Percentiles rank a stretch among this genome's conserved stretches.
These are phyloP conservation scores for Fusarium musae DNA, from an alignment of 2,329 filamentous ascomycete genomes.

Conservation along the genomic window DNA sequence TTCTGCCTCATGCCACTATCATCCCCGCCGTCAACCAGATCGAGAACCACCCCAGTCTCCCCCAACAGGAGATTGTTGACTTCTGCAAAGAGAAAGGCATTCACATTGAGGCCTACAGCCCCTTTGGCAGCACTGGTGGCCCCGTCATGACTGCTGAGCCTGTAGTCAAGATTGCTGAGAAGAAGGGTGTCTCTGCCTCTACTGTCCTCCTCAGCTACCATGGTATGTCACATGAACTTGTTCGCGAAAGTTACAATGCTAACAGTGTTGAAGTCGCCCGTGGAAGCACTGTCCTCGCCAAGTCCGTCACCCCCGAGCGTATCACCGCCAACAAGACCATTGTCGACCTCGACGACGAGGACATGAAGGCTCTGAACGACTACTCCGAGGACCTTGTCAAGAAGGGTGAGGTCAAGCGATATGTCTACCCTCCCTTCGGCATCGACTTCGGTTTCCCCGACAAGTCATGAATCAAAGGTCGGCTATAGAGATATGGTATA, in stretches of 20 bases:
- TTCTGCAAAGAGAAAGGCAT: slow-evolving; percentile 76
- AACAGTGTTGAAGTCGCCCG: slow-evolving; percentile 65
- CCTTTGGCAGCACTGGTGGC: slow-evolving; percentile 71
- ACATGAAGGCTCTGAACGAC: slow-evolving; percentile 67
- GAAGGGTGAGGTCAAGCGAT: slow-evolving; percentile 66
- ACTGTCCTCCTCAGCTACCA: slow-evolving; percentile 78
- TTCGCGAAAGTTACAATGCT: background rate
- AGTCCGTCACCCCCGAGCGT: slow-evolving; percentile 74
- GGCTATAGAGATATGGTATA: slow-evolving; percentile 8
- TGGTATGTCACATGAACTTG: slow-evolving; percentile 57
- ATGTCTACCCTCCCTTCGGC: slow-evolving; percentile 76
- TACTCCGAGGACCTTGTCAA: slow-evolving; percentile 63
- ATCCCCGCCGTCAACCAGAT: slow-evolving; percentile 77
- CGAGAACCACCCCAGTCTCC: slow-evolving; percentile 77
- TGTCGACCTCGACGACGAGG: slow-evolving; percentile 71
- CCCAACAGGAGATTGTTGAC: slow-evolving; percentile 77
- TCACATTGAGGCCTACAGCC: slow-evolving; percentile 77
- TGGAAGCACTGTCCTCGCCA: slow-evolving; percentile 77
- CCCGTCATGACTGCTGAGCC: slow-evolving; percentile 73
- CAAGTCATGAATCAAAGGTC: slow-evolving; percentile 55
- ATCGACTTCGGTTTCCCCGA: slow-evolving; percentile 79
- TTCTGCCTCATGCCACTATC: slow-evolving; percentile 62
- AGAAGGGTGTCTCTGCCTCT: slow-evolving; percentile 69
- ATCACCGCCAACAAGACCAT: slow-evolving; percentile 78
- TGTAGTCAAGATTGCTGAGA: slow-evolving; percentile 71